Base-by-base conservation (phyloP, 1,284 basidiomycete species). In the Xerocomus nothofagi region DNA sequence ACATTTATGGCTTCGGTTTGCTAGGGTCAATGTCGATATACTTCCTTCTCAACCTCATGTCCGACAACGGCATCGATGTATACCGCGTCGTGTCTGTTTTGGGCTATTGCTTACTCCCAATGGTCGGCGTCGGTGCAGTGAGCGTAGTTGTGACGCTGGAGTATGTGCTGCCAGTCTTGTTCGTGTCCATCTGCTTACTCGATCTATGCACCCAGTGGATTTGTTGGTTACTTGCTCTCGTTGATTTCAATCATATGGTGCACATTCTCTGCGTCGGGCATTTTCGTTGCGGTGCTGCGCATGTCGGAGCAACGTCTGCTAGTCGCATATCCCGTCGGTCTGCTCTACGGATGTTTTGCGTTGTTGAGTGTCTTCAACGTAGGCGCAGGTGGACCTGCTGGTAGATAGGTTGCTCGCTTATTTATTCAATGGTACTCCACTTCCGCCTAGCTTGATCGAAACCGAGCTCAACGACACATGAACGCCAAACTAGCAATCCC, bases 1-100 rank as follows among this genome's bases (percentile, higher is more conserved):
- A 98, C 71, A 98, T 99, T 57, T 99, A 99, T 70, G 97, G 97
- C 43, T 92, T 99, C 54, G 96, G 91, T 41, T 80, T 98, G 12
- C 82, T 99, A 59, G 97, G 97, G 45, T 93, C 91, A 4, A 79
- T 85, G n/a, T 93, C 93, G 31, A 89, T 99, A 65, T 99, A 99
- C 76, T 83, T 86, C 39, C 86, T 99, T 48, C 83, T 99, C 61
- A 99, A 99, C 68, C 80, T 98, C 58, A 99, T 99, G 97, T 93
- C 92, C 29, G 91, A 94, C 68, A 84, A 85, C 40, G 92, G 90
- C 44, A 98, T 99, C 59, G 96, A 99, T 66, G 92, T 95, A 15
- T 98, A 98, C 71, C 87, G 95, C 31, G 94, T 95, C 17, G 91
- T 92, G 7, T 95, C 92, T 20, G 97, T 99, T 12, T 79, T 99